Base-by-base conservation (phyloP, 1,139 yeast species). In the Candida pseudoviswanathii region DNA sequence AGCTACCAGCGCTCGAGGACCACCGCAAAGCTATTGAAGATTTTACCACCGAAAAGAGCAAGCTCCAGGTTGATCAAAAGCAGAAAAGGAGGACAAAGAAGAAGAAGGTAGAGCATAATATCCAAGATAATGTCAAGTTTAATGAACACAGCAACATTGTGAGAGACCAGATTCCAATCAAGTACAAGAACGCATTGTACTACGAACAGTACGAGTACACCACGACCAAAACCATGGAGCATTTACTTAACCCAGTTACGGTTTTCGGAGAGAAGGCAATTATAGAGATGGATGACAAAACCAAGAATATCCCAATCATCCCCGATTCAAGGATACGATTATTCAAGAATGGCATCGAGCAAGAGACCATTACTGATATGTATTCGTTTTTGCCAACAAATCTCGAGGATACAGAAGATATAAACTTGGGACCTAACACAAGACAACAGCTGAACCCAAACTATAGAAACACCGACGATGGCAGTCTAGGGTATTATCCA, bases 141-240 rank as follows among this genome's bases (percentile, higher is more conserved):
- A 63, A 60, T 49, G 53, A 50, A 7, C 45, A 61, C 54, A 65
- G 62, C 25, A 75, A 76, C 52, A 71, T 88, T 8, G 69, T 80
- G 2, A 76, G 99, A 51, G 98, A 91, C 61, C 90, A 95, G 57
- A 86, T 89, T 48, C 97, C 98, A 1, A 89, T 94, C 46, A 80
- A 88, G 58, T 91, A 88, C 67, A 89, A 86, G 61, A 86, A 81
- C 52, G 85, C 85, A 43, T 68, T 90, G 36, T 91, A 84, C 67
- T 91, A 85, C 64, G 99, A 95, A 64, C 90, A 88, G 56, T 85
- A 82, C 50, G 98, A 94, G 64, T 94, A 90, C 60, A 82, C 89
- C 7, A 77, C 86, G 25, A 84, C 95, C 0, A 86, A 85, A 54
- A 79, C 77, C 40, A 86, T 89, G 90, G 89, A 86, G 46, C 91